Evolutionary conservation across 1,284 basidiomycete species (phyloP), one percentile per base, ranked within the genome.

Genomic region (Ceratobasidium papillatum): DNA sequence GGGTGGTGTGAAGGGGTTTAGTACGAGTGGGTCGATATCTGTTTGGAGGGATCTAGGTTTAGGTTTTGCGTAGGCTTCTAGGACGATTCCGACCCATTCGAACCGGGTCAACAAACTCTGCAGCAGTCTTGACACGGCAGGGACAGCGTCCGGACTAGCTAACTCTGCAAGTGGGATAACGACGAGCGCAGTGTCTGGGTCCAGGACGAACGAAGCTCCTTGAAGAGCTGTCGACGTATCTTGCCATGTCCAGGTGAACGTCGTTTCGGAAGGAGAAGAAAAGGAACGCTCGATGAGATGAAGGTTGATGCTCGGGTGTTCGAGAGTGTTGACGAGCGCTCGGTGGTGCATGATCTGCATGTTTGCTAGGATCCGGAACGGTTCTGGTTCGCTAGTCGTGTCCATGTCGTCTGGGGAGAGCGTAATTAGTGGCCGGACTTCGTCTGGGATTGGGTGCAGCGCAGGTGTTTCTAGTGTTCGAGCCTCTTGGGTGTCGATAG

Each of bases 341-440:
- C 66, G 66, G 30, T 71, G 38, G 7, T 71, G 66, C n/a, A 71
- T 59, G 19, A 71, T 22, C 43, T 59, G 54, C 54, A 71, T 58
- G n/a, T 41, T 59, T 7, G 52, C 34, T 14, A 71, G n/a, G 7
- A 71, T 47, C 9, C 66, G 38, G n/a, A 58, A 58, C 17, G 22
- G 52, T 47, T 45, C 52, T 25, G 54, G 52, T 9, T 34, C 52
- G 9, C 19, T 19, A 34, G 38, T 19, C 30, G 25, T 38, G 30
- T 22, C n/a, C 22, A 30, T 30, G 4, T 52, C 64, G 32, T 68
- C 25, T 25, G 66, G 66, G 11, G 38, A 34, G 22, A 71, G 51
- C 14, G 66, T 71, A 7, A 59, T n/a, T 8, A 71, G 22, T 3
- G 66, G 9, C n/a, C 25, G 27, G 30, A 59, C 47, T 56, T 71